These are phyloP conservation scores for Ehretia macrophylla DNA, from an alignment of 257 asterid genomes.

Conservation along the genomic window DNA sequence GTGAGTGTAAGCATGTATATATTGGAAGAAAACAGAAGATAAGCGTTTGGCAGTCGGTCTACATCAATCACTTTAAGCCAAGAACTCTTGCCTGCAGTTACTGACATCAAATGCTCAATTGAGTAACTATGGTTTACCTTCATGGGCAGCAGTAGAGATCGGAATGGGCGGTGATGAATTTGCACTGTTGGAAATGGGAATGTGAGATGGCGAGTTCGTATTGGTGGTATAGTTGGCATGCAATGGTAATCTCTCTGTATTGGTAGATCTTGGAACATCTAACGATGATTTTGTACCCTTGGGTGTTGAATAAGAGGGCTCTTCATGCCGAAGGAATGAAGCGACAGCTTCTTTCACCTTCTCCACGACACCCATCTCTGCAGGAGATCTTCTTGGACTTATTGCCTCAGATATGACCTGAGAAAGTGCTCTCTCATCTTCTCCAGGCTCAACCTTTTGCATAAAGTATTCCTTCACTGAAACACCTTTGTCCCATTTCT, in stretches of 20 bases:
- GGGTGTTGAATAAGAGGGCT: constrained; percentile 18
- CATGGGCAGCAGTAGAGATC: constrained; percentile 33
- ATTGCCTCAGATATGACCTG: constrained; percentile 77
- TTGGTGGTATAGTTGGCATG: constrained; percentile 12
- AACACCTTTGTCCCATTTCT: constrained; percentile 74
- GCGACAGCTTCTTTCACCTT: constrained; percentile 71
- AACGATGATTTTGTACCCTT: constrained; percentile 20
- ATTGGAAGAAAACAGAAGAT: too few species aligned
- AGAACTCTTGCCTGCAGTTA: too few species aligned
- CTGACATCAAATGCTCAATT: too few species aligned
- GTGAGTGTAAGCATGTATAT: too few species aligned
- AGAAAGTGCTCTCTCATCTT: constrained; percentile 85
- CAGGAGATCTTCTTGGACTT: constrained; percentile 50
- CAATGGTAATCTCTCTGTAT: constrained; percentile 2
- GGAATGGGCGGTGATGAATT: constrained; percentile 44
- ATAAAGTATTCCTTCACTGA: constrained; percentile 78
- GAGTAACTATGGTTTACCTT: constrained; percentile 42
- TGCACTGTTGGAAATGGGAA: constrained; percentile 19
- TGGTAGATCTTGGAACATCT: constrained; percentile 2
- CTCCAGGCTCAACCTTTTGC: constrained; percentile 88
- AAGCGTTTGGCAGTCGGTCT: too few species aligned
- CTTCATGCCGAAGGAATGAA: constrained; percentile 62
- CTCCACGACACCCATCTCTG: constrained; percentile 59
- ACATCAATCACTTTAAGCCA: too few species aligned
- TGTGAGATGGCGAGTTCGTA: constrained; percentile 17